Evolutionary conservation across 2,329 filamentous ascomycete genomes (phyloP), one percentile per base, ranked within the genome.

Genomic region (Penicillium sp.): DNA sequence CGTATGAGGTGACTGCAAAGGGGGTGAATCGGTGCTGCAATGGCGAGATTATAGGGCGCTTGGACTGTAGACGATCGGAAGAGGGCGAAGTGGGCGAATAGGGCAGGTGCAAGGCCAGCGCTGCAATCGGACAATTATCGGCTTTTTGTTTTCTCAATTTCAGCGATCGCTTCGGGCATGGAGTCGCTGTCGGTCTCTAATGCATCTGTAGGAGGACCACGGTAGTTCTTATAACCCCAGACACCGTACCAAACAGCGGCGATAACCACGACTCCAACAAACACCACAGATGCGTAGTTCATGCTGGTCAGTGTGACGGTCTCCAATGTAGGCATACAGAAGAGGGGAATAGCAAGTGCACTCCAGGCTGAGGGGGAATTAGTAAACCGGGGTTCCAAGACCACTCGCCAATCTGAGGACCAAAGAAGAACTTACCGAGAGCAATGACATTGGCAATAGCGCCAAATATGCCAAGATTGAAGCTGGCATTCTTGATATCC

Each of bases 211-310:
- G 64, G 65, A 4, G 65, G 67, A 74, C 69, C 69, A 5, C 60
- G 63, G 53, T 71, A 71, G 54, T 90, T 84, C 75, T 85, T 84
- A 74, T 84, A 82, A 33, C 88, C 88, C 86, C 87, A 90, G 51
- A 81, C 79, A 63, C 85, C 77, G 76, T 91, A 91, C 87, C 88
- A 91, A 8, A 76, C 72, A 10, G 79, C 81, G 1, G 88, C 84
- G 56, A 90, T 81, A 39, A 78, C 49, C 54, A 84, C 81, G 60
- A 89, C 87, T 5, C 80, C 86, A 26, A 88, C 82, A 64, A 91
- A 90, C n/a, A 91, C 88, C 33, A 87, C 88, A 14, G 86, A 86
- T 1, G 88, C 88, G 72, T 90, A 91, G 79, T 91, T 91, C 79
- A 90, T 87, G 39, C 78, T 81, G 19, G 75, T 70, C 6, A 81